These are phyloP conservation scores for Pistacia atlantica DNA, from an alignment of 345 rosid genomes.

Conservation along the genomic window DNA sequence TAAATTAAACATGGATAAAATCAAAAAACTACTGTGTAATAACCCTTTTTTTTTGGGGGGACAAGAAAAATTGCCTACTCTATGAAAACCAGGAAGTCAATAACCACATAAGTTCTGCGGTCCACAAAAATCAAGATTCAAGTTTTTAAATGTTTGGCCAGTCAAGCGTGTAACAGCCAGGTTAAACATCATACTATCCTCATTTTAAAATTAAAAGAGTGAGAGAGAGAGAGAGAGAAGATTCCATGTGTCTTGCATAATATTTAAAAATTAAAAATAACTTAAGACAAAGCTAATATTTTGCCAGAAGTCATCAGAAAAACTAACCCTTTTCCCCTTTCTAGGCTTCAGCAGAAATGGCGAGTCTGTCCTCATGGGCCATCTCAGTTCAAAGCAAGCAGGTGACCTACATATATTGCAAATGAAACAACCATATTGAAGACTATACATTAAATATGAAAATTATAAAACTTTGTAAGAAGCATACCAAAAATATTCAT, in stretches of 20 bases:
- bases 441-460: constrained; percentile 1
- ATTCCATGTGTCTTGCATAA: not conserved
- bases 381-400: constrained; percentile 82
- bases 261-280: not conserved
- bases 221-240: not conserved
- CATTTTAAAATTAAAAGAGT: not conserved
- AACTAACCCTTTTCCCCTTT: constrained; percentile 77
- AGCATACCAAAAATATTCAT: constrained; percentile 94
- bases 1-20: not conserved
- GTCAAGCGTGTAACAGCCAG: not conserved
- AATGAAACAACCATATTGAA: constrained; percentile 22
- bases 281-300: not conserved
- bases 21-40: not conserved
- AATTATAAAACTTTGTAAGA: constrained; percentile 17
- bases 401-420: constrained; percentile 65
- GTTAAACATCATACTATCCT: not conserved
- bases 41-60: not conserved
- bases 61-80: too few relatives aligned
- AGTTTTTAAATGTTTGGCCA: not conserved
- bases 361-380: constrained; percentile 76
- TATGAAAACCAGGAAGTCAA: not conserved
- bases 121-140: not conserved
- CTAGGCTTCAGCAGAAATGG: constrained; percentile 55
- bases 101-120: not conserved
- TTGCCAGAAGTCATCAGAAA: constrained; percentile 11